Base-by-base conservation (phyloP, 257 asterid genomes). In the Mentha longifolia region DNA sequence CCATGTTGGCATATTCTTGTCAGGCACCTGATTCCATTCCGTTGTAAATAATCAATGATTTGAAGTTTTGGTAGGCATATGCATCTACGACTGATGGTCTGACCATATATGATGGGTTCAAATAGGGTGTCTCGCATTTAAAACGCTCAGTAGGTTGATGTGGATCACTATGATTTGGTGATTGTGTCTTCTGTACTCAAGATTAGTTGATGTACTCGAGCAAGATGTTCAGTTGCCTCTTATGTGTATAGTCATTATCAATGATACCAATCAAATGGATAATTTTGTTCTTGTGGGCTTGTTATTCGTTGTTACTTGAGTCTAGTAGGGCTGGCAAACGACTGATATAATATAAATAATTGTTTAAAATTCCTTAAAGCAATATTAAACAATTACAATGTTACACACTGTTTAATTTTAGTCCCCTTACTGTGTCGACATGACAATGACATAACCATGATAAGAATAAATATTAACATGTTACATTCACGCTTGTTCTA, bases 281-380 rank as follows among this genome's bases (percentile, higher is more conserved):
- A 33, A 39, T 49, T 22, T 49, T 71, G 42, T 35, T 20, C 65
- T 15, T 68, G 37, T 61, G 54, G n/a, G n/a, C n/a, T n/a, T n/a
- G n/a, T n/a, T n/a, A n/a, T n/a, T n/a, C n/a, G n/a, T n/a, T n/a
- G n/a, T n/a, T n/a, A n/a, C n/a, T n/a, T n/a, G n/a, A n/a, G n/a
- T n/a, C n/a, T n/a, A n/a, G n/a, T n/a, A n/a, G n/a, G n/a, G n/a
- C n/a, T n/a, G n/a, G n/a, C n/a, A n/a, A n/a, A n/a, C n/a, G n/a
- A n/a, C n/a, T n/a, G n/a, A n/a, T n/a, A n/a, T n/a, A n/a, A n/a
- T n/a, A n/a, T n/a, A n/a, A n/a, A n/a, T n/a, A n/a, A n/a, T n/a
- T n/a, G n/a, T n/a, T n/a, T n/a, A n/a, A n/a, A n/a, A n/a, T n/a
- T n/a, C n/a, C n/a, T n/a, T n/a, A n/a, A n/a, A n/a, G n/a, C n/a